phyloP scores from a whole-genome alignment of 2,329 filamentous ascomycete species.

The Pseudogymnoascus sp. region DNA sequence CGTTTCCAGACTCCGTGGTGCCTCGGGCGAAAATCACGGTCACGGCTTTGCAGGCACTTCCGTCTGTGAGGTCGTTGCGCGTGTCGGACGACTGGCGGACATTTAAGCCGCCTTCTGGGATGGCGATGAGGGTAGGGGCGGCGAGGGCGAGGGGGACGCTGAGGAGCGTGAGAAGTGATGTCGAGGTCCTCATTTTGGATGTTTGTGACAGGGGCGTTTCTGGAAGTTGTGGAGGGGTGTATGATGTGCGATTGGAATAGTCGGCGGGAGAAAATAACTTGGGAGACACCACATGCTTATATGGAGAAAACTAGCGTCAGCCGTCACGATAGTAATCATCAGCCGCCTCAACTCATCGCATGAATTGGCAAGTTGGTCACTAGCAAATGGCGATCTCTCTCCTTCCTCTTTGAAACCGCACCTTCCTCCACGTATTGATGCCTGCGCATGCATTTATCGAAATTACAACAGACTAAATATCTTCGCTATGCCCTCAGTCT shows the following conservation, averaged over 20 bases:
- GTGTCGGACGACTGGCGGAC: not conserved
- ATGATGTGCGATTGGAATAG: not conserved
- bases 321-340: not conserved
- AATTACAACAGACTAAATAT: not conserved
- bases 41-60: slow-evolving; percentile 34
- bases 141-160: not conserved
- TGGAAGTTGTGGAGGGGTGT: not conserved
- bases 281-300: not conserved
- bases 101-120: not conserved
- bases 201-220: not conserved
- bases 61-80: slow-evolving; percentile 20
- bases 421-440: not conserved
- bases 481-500: not conserved
- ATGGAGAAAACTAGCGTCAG: not conserved
- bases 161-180: not conserved
- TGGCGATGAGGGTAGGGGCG: not conserved
- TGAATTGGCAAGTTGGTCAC: not conserved
- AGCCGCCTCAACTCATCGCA: not conserved
- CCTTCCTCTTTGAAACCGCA: not conserved
- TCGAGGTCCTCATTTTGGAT: not conserved
- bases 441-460: not conserved
- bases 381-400: not conserved
- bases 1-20: slow-evolving; percentile 44
- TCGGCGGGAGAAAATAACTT: not conserved
- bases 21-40: slow-evolving; percentile 51